Evolutionary conservation across 1,284 basidiomycete genomes (phyloP).

Genomic region (Rhodotorula glutinis): DNA sequence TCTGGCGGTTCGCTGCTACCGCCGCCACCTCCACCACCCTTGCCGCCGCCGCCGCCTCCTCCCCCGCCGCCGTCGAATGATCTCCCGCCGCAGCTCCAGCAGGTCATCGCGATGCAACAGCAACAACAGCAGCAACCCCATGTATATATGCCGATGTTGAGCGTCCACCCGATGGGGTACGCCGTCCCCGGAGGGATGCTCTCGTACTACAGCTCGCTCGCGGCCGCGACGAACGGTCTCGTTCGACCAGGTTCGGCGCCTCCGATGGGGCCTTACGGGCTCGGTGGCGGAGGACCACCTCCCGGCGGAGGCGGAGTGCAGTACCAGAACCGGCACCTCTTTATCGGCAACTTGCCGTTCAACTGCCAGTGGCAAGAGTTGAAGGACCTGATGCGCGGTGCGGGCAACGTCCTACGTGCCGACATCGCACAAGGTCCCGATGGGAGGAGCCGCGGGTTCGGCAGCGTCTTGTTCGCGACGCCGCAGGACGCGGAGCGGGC

Average conservation of each 20-base stretch:
- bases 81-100: constrained; percentile 15
- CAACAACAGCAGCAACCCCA: constrained; percentile 1
- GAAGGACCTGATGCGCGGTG: constrained; percentile 92
- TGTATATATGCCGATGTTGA: constrained; percentile 8
- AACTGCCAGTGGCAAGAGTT: constrained; percentile 95
- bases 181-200: constrained; percentile 16
- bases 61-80: not conserved
- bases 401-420: constrained; percentile 89
- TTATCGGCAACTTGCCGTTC: constrained; percentile 87
- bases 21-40: no score
- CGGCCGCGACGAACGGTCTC: not conserved
- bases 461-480: constrained; percentile 77
- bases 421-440: constrained; percentile 84
- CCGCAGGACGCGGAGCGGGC: constrained; percentile 83
- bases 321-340: constrained; percentile 53
- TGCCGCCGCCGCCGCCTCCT: not conserved
- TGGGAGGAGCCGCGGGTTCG: constrained; percentile 80
- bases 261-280: not conserved
- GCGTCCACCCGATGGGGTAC: constrained; percentile 24
- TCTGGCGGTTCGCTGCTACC: not conserved
- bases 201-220: constrained; percentile 12
- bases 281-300: not conserved
- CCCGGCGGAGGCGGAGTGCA: not conserved
- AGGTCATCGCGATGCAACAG: constrained; percentile 4
- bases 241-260: not conserved